phyloP scores from a whole-genome alignment of 179 eudicot species.

The Spergularia azorica region DNA sequence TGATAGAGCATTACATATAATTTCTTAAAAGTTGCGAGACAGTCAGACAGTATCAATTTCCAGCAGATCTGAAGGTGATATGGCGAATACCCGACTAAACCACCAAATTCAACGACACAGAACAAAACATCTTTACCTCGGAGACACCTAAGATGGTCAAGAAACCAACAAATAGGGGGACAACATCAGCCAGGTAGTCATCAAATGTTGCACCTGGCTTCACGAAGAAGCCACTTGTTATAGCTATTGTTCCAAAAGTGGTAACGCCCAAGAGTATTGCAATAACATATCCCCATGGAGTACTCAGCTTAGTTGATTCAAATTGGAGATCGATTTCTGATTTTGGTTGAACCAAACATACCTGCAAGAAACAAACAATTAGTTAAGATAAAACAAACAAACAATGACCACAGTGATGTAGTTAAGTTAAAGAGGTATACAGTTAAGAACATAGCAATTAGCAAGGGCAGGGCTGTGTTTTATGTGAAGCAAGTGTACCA shows the following conservation, averaged over 20 bases:
- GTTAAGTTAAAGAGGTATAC: no score
- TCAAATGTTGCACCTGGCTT: conserved; percentile 85
- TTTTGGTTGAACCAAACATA: conserved; percentile 95
- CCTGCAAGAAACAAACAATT: conserved; percentile 39
- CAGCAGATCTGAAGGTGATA: not conserved
- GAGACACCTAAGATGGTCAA: conserved; percentile 88
- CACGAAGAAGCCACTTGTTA: conserved; percentile 91
- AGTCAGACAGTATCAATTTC: not conserved
- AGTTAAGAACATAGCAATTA: no score
- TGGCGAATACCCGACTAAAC: not conserved
- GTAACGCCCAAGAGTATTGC: conserved; percentile 73
- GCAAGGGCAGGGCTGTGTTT: no score
- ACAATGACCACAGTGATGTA: not conserved
- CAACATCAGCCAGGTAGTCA: conserved; percentile 74
- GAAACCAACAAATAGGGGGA: conserved; percentile 92
- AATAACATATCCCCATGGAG: conserved; percentile 82
- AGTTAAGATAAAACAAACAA: not conserved
- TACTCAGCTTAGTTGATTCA: conserved; percentile 74
- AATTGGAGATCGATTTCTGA: conserved; percentile 91
- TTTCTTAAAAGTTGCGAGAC: not conserved
- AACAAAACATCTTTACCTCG: conserved; percentile 49
- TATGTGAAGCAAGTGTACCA: not conserved
- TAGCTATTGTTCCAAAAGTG: conserved; percentile 87
- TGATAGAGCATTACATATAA: no score
- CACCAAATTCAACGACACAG: not conserved